phyloP scores from a whole-genome alignment of 2,329 filamentous ascomycete species.

The Colletotrichum orchidophilum region DNA sequence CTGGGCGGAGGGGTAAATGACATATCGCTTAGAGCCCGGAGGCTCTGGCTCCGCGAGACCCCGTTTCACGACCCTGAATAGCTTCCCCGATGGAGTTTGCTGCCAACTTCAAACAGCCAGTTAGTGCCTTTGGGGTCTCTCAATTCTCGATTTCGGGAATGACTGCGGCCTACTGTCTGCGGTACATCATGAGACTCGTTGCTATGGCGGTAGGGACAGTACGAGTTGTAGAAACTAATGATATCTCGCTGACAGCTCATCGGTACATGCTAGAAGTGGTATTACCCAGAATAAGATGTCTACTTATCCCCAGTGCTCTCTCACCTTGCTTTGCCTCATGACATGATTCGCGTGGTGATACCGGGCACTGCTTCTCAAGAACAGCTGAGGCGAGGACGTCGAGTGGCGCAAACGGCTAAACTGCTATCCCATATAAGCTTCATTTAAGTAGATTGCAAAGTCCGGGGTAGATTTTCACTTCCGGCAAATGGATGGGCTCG shows the following conservation, averaged over 20 bases:
- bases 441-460: slow-evolving; percentile 19
- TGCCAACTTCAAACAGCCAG: neutral
- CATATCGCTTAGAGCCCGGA: neutral
- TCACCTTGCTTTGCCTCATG: neutral
- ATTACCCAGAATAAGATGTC: too few species aligned
- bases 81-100: neutral
- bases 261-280: too few species aligned
- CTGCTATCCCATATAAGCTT: slow-evolving; percentile 12
- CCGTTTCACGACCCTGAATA: neutral
- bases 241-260: neutral
- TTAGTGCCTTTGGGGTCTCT: too few species aligned
- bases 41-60: neutral
- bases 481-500: neutral
- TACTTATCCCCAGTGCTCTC: neutral
- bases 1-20: neutral
- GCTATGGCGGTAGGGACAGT: too few species aligned
- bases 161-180: neutral
- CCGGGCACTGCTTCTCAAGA: neutral
- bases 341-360: too few species aligned
- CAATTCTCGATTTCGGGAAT: neutral
- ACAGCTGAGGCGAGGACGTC: neutral
- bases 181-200: neutral
- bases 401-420: neutral
- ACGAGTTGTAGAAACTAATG: too few species aligned
- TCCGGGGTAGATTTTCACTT: neutral